Evolutionary conservation across 1,284 basidiomycete genomes (phyloP).

Genomic region (Chondrostereum purpureum): DNA sequence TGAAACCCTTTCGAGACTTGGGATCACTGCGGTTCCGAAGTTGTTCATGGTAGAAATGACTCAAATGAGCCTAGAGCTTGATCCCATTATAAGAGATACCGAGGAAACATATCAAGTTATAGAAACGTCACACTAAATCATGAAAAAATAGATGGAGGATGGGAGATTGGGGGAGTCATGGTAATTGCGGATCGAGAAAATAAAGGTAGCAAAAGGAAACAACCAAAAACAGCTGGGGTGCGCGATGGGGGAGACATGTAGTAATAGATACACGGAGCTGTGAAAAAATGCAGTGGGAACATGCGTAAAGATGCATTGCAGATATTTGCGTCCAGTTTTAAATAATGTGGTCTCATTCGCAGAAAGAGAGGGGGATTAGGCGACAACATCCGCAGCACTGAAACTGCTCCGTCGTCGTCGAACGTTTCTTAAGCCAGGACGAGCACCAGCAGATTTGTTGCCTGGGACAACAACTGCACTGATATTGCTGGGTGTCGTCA

Average conservation of each 20-base stretch:
- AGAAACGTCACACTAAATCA: no score
- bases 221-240: slow-evolving; percentile 1
- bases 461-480: slow-evolving; percentile 62
- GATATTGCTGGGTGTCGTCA: slow-evolving; percentile 49
- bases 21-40: no score
- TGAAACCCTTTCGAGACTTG: no score
- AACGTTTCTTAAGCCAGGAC: slow-evolving; percentile 63
- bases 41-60: no score
- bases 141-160: slow-evolving; percentile 1
- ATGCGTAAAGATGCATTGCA: slow-evolving; percentile 5
- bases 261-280: background rate
- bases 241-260: slow-evolving; percentile 1
- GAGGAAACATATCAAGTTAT: no score
- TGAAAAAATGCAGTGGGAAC: slow-evolving; percentile 1
- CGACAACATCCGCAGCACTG: slow-evolving; percentile 74
- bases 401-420: slow-evolving; percentile 76
- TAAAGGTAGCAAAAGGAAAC: slow-evolving; percentile 2
- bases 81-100: no score
- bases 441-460: slow-evolving; percentile 46
- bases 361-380: slow-evolving; percentile 29
- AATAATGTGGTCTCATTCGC: no score
- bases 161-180: slow-evolving; percentile 3
- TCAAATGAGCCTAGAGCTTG: no score
- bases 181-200: background rate
- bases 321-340: slow-evolving; percentile 2